Evolutionary conservation across 1,284 basidiomycete species (phyloP), one percentile per base, ranked within the genome.

Genomic region (Pisolithus thermaeus): DNA sequence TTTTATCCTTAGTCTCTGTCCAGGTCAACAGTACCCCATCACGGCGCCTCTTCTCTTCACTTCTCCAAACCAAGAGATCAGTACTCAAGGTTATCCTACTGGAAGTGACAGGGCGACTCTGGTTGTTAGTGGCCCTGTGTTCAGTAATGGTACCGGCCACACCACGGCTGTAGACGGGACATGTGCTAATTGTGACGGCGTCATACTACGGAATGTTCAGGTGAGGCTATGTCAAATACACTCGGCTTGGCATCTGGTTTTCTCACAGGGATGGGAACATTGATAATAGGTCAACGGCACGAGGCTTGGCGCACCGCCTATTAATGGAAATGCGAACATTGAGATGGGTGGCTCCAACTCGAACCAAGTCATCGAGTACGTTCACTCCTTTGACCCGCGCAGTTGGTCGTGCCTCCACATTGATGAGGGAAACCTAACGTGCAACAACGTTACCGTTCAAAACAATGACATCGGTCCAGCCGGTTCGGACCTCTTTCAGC

Each of bases 381-480:
- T 90, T 12, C 78, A 73, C 56, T 84, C 84, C 7, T 86, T 70
- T 61, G 79, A 88, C 61, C 84, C 87, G 4, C 76, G 87, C 45
- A 70, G 83, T 53, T 90, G 87, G 87, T 81, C 84, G 16, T 88
- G 85, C 62, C 71, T 90, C 37, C 87, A 90, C 58, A 61, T 89
- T 39, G 70, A 75, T 0, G 82, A 91, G 63, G 88, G 88, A 4
- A 68, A 73, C 25, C 71, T 86, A 36, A 71, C 66, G n/a, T 92
- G 90, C 69, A 76, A 70, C 53, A 83, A 83, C 54, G 72, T 69
- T 14, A 80, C 78, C 6, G 73, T 91, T 39, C 83, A 87, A 63
- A 83, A 90, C 67, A 91, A 92, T 58, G 87, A 91, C 57, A 83
- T 91, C 42, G 90, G 86, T 3, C 87, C 87, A 5, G 82, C 83